phyloP scores from a whole-genome alignment of 352 stramenopile species.

The Globisporangium iwayamae region DNA sequence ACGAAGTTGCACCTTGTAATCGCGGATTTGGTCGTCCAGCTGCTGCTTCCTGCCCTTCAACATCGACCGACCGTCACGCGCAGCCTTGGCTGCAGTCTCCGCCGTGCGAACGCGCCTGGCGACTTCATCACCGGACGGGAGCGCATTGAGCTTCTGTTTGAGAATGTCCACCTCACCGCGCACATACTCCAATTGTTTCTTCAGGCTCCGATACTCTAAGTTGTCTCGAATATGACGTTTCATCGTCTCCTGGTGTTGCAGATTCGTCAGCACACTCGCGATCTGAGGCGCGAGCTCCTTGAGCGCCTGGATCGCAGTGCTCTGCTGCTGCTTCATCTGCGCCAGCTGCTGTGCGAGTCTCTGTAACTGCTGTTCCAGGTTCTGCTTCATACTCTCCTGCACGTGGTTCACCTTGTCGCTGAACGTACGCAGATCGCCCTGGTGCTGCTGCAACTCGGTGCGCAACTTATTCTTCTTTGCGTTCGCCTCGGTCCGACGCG shows the following conservation, averaged over 20 bases:
- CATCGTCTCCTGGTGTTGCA: conserved; percentile 49
- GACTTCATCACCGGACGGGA: conserved; percentile 52
- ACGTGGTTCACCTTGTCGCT: conserved; percentile 41
- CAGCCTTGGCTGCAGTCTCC: conserved; percentile 24
- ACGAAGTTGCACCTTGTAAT: conserved; percentile 56
- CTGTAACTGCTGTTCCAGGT: conserved; percentile 42
- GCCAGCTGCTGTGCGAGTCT: conserved; percentile 35
- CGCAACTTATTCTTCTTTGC: conserved; percentile 28
- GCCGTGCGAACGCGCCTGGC: conserved; percentile 37
- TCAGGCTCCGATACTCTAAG: conserved; percentile 55
- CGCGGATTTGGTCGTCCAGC: conserved; percentile 49
- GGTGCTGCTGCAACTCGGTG: conserved; percentile 34
- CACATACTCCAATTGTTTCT: conserved; percentile 47
- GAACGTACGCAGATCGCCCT: conserved; percentile 41
- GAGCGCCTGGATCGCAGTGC: conserved; percentile 29
- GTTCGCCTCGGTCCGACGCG: conserved; percentile 24
- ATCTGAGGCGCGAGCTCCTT: conserved; percentile 54
- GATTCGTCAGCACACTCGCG: conserved; percentile 24
- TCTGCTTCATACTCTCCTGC: conserved; percentile 32
- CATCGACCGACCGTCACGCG: conserved; percentile 31
- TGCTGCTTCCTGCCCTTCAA: conserved; percentile 52
- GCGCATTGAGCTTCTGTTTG: conserved; percentile 41
- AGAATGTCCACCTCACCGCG: conserved; percentile 31
- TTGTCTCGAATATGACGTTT: conserved; percentile 81
- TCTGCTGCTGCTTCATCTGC: conserved; percentile 43